Percentiles rank a stretch among this genome's conserved stretches.
Conservation (phyloP, 306 rosid species). For the Boehmeria nivea region DNA sequence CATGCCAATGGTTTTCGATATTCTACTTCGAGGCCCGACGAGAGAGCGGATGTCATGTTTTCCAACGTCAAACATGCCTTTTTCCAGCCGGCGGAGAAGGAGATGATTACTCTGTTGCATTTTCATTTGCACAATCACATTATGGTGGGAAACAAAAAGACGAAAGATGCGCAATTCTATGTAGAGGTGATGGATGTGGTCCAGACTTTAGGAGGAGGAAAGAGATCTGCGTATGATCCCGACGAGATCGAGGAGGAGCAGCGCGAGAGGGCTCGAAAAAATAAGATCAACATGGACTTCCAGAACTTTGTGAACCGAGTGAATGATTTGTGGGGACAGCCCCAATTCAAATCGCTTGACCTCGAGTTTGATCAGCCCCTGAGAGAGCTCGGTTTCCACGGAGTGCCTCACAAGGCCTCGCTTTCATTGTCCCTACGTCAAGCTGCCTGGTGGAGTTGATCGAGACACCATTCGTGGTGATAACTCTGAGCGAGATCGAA, state of each 20-base stretch:
- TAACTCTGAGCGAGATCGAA: slow-evolving; percentile 33
- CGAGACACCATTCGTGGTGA: slow-evolving; percentile 35
- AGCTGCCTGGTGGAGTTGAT: slow-evolving; percentile 35
- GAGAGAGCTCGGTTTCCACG: slow-evolving; percentile 39
- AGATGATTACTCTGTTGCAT: slow-evolving; percentile 33
- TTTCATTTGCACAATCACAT: slow-evolving; percentile 35
- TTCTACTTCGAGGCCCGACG: slow-evolving; percentile 35
- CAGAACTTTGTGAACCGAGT: slow-evolving; percentile 33
- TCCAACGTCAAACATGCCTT: slow-evolving; percentile 36
- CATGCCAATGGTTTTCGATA: slow-evolving; percentile 34
- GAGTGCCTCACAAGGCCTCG: slow-evolving; percentile 40
- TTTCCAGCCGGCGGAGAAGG: slow-evolving; percentile 39
- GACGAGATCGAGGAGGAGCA: slow-evolving; percentile 44
- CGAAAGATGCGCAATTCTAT: slow-evolving; percentile 35
- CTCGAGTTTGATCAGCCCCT: slow-evolving; percentile 39
- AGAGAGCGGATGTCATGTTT: slow-evolving; percentile 33
- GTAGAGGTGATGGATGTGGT: slow-evolving; percentile 38
- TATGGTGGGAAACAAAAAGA: slow-evolving; percentile 40
- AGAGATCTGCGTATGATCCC: slow-evolving; percentile 30
- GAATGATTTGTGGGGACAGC: slow-evolving; percentile 34
- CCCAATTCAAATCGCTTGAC: slow-evolving; percentile 27
- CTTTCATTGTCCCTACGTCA: slow-evolving; percentile 37
- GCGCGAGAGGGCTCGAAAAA: slow-evolving; percentile 33
- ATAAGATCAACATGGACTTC: slow-evolving; percentile 33
- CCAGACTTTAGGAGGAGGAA: slow-evolving; percentile 37